Percentiles rank a stretch among this genome's conserved stretches.
Conservation (phyloP, 164 flowering plant genomes). For the Vitis rotundifolia region DNA sequence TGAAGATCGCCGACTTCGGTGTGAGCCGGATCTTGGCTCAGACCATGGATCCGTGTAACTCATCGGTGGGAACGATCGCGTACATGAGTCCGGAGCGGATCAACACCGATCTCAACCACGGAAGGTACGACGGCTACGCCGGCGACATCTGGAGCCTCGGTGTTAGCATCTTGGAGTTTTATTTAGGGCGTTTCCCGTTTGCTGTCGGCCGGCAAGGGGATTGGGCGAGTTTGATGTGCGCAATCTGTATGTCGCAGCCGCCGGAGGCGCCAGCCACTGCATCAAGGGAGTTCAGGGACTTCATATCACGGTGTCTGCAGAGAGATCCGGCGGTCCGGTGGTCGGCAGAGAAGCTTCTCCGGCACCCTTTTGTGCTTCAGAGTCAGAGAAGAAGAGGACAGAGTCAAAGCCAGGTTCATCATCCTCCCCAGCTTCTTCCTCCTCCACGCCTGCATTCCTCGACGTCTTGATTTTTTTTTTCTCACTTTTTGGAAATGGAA, state of each 20-base stretch:
- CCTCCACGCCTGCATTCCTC: constrained; percentile 21
- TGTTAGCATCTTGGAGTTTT: constrained; percentile 81
- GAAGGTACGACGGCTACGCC: constrained; percentile 75
- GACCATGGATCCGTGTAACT: constrained; percentile 84
- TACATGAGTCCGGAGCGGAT: constrained; percentile 93
- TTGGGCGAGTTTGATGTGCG: constrained; percentile 90
- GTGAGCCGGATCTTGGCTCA: constrained; percentile 62
- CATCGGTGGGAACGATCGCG: constrained; percentile 83
- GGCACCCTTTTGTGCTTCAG: constrained; percentile 63
- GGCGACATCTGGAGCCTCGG: constrained; percentile 96
- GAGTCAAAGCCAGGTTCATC: constrained; percentile 13
- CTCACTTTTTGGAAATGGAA: neutral
- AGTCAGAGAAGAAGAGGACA: neutral
- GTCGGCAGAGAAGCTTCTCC: constrained; percentile 53
- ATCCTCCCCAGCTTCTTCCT: constrained; percentile 28
- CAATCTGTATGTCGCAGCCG: constrained; percentile 80
- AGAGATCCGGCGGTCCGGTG: constrained; percentile 63
- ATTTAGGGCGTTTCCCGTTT: constrained; percentile 77
- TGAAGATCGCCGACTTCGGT: constrained; percentile 87
- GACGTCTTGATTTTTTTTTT: neutral
- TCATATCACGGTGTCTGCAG: constrained; percentile 74
- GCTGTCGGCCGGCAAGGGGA: constrained; percentile 68
- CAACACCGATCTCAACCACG: constrained; percentile 81
- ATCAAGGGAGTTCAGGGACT: constrained; percentile 63
- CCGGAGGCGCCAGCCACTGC: constrained; percentile 79